phyloP scores from a whole-genome alignment of 768 basidiomycete species.

The Fomitopsis serialis region DNA sequence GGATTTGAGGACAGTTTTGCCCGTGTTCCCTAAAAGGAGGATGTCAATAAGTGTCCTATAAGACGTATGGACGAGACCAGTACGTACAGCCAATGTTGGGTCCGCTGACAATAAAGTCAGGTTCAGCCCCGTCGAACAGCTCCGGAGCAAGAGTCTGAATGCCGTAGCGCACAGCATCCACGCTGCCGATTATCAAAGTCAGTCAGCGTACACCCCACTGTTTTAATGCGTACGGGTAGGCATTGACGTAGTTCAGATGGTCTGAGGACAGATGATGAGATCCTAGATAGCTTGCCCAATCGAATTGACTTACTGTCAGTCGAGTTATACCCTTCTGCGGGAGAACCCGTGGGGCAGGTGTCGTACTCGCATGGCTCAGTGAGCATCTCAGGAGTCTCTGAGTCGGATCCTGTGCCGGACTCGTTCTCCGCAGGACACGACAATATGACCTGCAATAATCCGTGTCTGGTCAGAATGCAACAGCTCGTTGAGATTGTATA shows the following conservation, averaged over 20 bases:
- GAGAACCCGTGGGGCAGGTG: constrained; percentile 27
- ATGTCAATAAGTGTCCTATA: not conserved
- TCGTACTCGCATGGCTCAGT: constrained; percentile 28
- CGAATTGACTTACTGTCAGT: constrained; percentile 27
- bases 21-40: constrained; percentile 10
- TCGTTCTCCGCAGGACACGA: constrained; percentile 28
- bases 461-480: too few species aligned
- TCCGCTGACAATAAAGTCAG: constrained; percentile 35
- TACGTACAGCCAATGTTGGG: constrained; percentile 27
- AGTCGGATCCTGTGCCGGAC: constrained; percentile 27
- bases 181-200: constrained; percentile 17
- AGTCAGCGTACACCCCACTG: not conserved
- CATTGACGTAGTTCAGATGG: constrained; percentile 31
- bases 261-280: constrained; percentile 12
- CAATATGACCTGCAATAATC: constrained; percentile 20
- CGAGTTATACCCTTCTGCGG: constrained; percentile 24
- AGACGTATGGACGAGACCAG: not conserved
- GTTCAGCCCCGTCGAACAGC: constrained; percentile 26
- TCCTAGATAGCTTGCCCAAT: not conserved
- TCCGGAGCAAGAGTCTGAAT: constrained; percentile 33
- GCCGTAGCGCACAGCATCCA: constrained; percentile 32
- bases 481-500: not conserved
- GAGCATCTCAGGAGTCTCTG: constrained; percentile 20
- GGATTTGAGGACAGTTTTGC: constrained; percentile 14
- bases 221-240: constrained; percentile 23